phyloP scores from a whole-genome alignment of 164 flowering plant species.

The Dillenia turbinata region DNA sequence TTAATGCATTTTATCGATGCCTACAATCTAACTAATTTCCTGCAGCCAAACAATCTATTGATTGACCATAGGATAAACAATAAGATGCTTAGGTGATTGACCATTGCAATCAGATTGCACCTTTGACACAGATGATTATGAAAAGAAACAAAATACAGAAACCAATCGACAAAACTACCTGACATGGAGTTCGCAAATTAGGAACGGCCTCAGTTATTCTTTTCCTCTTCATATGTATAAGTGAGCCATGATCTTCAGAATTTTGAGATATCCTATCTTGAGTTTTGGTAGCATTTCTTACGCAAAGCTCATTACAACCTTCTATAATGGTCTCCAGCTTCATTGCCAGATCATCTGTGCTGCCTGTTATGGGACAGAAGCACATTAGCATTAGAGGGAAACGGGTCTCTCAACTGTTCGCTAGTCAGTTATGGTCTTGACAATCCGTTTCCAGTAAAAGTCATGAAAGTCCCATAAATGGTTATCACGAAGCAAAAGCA shows the following conservation, averaged over 20 bases:
- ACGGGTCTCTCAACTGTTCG: not conserved
- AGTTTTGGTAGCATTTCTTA: constrained; percentile 8
- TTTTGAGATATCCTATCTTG: constrained; percentile 8
- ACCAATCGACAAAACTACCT: constrained; percentile 22
- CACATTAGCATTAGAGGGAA: not conserved
- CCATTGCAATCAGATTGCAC: no score
- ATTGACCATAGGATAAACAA: no score
- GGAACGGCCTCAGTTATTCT: constrained; percentile 36
- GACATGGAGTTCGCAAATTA: constrained; percentile 30
- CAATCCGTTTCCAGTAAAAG: no score
- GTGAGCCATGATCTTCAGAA: constrained; percentile 15
- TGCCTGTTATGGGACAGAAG: constrained; percentile 9
- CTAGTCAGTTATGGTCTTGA: no score
- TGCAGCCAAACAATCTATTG: no score
- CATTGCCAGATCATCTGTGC: constrained; percentile 33
- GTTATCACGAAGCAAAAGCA: no score
- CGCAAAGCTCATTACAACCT: constrained; percentile 25
- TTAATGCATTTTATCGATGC: no score
- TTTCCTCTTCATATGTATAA: constrained; percentile 26
- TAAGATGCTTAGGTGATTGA: no score
- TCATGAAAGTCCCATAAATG: no score
- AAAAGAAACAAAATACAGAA: no score
- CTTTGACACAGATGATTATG: no score
- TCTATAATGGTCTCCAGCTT: constrained; percentile 40
- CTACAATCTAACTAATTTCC: no score